Evolutionary conservation across 163 green algal species (phyloP).

Genomic region (Prototheca wickerhamii): DNA sequence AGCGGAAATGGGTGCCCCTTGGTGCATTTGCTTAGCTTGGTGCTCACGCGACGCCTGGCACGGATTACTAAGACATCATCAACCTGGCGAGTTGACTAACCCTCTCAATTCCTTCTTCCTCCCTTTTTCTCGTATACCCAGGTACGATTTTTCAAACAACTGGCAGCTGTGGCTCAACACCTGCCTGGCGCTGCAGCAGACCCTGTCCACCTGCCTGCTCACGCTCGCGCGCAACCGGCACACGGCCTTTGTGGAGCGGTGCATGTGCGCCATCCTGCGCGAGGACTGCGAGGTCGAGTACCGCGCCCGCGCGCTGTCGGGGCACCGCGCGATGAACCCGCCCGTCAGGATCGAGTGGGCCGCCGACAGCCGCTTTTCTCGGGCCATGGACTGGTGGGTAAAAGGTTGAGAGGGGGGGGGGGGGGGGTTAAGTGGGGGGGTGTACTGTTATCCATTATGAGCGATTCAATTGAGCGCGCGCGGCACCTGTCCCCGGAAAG

Average conservation of each 20-base stretch:
- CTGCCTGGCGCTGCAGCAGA: conserved; percentile 16
- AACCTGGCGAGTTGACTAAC: too few species aligned
- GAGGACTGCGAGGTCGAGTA: conserved; percentile 16
- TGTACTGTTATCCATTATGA: too few species aligned
- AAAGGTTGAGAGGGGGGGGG: too few species aligned
- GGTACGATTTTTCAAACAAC: conserved; percentile 15
- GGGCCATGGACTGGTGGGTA: conserved; percentile 10
- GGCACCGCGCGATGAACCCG: not conserved
- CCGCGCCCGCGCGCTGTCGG: conserved; percentile 3
- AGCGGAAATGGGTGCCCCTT: too few species aligned
- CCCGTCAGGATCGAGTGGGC: conserved; percentile 4
- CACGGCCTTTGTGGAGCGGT: conserved; percentile 4
- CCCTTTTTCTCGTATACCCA: not conserved
- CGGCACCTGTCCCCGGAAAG: too few species aligned
- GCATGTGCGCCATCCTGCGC: conserved; percentile 12
- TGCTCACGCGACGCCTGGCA: too few species aligned
- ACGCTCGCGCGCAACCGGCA: conserved; percentile 15
- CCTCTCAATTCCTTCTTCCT: not conserved
- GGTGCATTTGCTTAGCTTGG: too few species aligned
- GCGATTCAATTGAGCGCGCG: too few species aligned
- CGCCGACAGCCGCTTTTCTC: not conserved
- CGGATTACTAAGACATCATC: too few species aligned
- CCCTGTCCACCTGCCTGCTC: conserved; percentile 8
- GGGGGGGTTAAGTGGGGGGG: too few species aligned
- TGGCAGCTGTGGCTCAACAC: conserved; percentile 23